These are phyloP conservation scores for Echinosophora koreensis DNA, from an alignment of 306 rosid genomes.

Conservation along the genomic window DNA sequence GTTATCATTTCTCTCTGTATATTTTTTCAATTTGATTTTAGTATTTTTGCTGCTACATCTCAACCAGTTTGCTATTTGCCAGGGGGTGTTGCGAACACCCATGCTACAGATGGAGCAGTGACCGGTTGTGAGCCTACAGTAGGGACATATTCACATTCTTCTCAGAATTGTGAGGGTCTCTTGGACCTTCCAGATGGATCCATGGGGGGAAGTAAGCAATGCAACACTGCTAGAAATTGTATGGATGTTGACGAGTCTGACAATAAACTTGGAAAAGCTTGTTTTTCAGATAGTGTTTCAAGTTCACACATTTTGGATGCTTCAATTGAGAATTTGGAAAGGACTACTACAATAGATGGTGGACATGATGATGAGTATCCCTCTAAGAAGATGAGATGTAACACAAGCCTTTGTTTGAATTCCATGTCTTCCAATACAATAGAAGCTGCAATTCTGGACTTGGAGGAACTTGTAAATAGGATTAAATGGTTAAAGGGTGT, in stretches of 20 bases:
- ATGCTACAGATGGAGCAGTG: slow-evolving; percentile 38
- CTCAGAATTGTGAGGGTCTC: slow-evolving; percentile 35
- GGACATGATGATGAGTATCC: slow-evolving; percentile 43
- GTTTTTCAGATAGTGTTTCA: slow-evolving; percentile 45
- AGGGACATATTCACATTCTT: slow-evolving; percentile 40
- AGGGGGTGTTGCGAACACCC: slow-evolving; percentile 30
- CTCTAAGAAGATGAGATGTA: slow-evolving; percentile 53
- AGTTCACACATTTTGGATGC: slow-evolving; percentile 40
- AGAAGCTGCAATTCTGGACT: slow-evolving; percentile 73
- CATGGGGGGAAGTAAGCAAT: slow-evolving; percentile 22
- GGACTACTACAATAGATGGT: slow-evolving; percentile 20
- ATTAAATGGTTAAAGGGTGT: slow-evolving; percentile 74
- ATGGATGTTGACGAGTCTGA: slow-evolving; percentile 38
- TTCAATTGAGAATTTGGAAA: slow-evolving; percentile 44
- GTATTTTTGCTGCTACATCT: slow-evolving; percentile 31
- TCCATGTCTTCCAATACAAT: slow-evolving; percentile 56
- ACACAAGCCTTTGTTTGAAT: slow-evolving; percentile 52
- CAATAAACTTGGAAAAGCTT: slow-evolving; percentile 41
- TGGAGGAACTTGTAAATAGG: slow-evolving; percentile 80
- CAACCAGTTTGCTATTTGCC: slow-evolving; percentile 34
- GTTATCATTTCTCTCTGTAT: too few species aligned
- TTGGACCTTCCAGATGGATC: slow-evolving; percentile 19
- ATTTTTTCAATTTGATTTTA: not conserved
- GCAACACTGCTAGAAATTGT: slow-evolving; percentile 9
- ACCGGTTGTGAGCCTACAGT: slow-evolving; percentile 43